Percentiles rank a stretch among this genome's conserved stretches.
These are phyloP conservation scores for Fusarium bactridioides DNA, from an alignment of 2,329 filamentous ascomycete genomes.

Conservation along the genomic window DNA sequence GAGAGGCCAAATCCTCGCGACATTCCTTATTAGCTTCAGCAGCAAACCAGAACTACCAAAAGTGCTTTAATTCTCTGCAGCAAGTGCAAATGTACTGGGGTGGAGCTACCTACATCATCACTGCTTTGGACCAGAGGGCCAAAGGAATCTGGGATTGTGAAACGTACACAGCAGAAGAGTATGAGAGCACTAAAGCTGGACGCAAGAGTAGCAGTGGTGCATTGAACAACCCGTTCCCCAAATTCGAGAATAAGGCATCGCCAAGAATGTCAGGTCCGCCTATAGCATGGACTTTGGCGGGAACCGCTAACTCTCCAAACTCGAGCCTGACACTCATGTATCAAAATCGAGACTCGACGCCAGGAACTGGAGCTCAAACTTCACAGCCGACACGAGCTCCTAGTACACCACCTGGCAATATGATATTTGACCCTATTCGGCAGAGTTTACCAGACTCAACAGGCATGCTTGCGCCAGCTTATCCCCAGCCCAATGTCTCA, in stretches of 20 bases:
- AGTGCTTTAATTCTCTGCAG: slow-evolving; percentile 84
- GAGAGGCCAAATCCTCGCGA: slow-evolving; percentile 59
- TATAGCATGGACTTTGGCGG: slow-evolving; percentile 88
- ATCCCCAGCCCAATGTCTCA: slow-evolving; percentile 59
- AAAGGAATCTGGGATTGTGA: slow-evolving; percentile 85
- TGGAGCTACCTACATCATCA: slow-evolving; percentile 85
- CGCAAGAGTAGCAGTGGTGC: slow-evolving; percentile 51
- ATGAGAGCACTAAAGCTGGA: slow-evolving; percentile 71
- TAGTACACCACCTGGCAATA: slow-evolving; percentile 62
- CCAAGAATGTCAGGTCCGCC: slow-evolving; percentile 56
- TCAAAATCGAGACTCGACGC: slow-evolving; percentile 55
- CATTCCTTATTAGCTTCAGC: slow-evolving; percentile 81
- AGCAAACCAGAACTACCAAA: slow-evolving; percentile 86
- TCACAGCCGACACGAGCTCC: slow-evolving; percentile 44
- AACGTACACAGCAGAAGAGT: slow-evolving; percentile 75
- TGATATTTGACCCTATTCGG: slow-evolving; percentile 68
- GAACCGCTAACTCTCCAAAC: slow-evolving; percentile 84
- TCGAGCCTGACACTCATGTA: slow-evolving; percentile 86
- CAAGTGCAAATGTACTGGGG: slow-evolving; percentile 87
- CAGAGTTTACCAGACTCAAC: slow-evolving; percentile 60
- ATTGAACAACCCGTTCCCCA: slow-evolving; percentile 52
- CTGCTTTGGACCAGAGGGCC: slow-evolving; percentile 84
- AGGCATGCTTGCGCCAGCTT: slow-evolving; percentile 58
- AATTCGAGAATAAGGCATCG: slow-evolving; percentile 56
- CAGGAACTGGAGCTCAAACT: slow-evolving; percentile 7